Percentiles rank a stretch among this genome's conserved stretches.
phyloP scores from a whole-genome alignment of 345 rosid species.

The Anastatica hierochuntica region DNA sequence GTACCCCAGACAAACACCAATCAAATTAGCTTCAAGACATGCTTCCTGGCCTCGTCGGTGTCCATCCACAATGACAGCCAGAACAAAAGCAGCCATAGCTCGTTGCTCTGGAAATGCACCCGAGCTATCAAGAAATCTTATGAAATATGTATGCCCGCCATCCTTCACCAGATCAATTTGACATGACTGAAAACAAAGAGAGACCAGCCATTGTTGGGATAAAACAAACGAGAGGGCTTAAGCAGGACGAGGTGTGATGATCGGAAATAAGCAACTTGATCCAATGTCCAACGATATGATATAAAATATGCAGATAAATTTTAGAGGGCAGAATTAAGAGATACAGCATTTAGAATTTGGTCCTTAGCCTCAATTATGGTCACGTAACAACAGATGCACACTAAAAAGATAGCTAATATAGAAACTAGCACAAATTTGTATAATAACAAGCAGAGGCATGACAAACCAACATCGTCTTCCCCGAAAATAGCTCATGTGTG shows the following conservation, averaged over 20 bases:
- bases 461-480: constrained; percentile 3
- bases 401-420: constrained; percentile 5
- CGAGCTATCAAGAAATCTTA: constrained; percentile 86
- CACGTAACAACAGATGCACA: constrained; percentile 4
- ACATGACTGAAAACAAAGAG: constrained; percentile 66
- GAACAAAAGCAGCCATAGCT: constrained; percentile 99
- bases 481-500: no score
- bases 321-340: neutral
- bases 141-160: constrained; percentile 90
- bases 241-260: neutral
- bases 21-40: constrained; percentile 69
- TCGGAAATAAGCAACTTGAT: neutral
- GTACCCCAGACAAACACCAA: constrained; percentile 81
- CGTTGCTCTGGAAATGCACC: constrained; percentile 99
- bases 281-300: no score
- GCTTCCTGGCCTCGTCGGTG: constrained; percentile 97
- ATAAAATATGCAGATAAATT: neutral
- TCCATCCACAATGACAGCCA: constrained; percentile 98
- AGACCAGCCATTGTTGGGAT: constrained; percentile 14
- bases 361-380: no score
- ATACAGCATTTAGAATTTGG: no score
- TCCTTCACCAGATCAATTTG: constrained; percentile 99
- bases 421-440: neutral
- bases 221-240: neutral
- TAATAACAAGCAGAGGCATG: neutral